Evolutionary conservation across 1,284 basidiomycete genomes (phyloP), one percentile per base, ranked within the genome.

Genomic region (Cryptococcus sp.): DNA sequence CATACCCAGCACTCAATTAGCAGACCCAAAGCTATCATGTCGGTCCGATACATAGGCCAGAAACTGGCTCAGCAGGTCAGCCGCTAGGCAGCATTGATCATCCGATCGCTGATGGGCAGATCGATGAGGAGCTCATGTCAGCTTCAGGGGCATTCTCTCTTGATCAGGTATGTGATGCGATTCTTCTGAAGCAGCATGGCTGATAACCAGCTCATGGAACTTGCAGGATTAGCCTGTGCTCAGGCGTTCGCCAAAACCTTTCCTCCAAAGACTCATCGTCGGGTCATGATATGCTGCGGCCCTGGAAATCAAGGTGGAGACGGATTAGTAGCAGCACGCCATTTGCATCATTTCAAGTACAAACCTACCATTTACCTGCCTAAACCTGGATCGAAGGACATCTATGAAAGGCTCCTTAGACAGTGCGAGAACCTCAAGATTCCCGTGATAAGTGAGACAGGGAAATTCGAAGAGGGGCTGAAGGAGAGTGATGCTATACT

Each of bases 241-340:
- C 90, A 94, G 73, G 83, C 88, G 0, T 78, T 98, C 1, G 85
- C 85, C 14, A 85, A 80, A 18, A 84, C 85, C 1, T 98, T 89
- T 69, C 80, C 80, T 22, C 82, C 79, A 25, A 78, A 82, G 1
- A 82, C 78, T 47, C 82, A 88, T 68, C 79, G 79, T 22, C 82
- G 82, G 7, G 88, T 98, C 3, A 79, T 98, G 24, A 88, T 98
- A 1, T 92, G 89, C 61, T 96, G 92, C 67, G 96, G 96, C 7
- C 93, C 96, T 0, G 96, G 96, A 24, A 96, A 96, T 65, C 92
- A 96, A 80, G 92, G 96, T 11, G 96, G 94, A 4, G 96, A 99
- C 74, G 96, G 96, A 2, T 79, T 99, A 0, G 94, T 98, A 2
- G 96, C 96, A 14, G 94, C 96, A 31, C 80, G 94, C 24, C 96